A percentile compares a stretch with the other conserved stretches of the same genome.
phyloP scores from a whole-genome alignment of 257 asterid species.

The Solanum tarijense region DNA sequence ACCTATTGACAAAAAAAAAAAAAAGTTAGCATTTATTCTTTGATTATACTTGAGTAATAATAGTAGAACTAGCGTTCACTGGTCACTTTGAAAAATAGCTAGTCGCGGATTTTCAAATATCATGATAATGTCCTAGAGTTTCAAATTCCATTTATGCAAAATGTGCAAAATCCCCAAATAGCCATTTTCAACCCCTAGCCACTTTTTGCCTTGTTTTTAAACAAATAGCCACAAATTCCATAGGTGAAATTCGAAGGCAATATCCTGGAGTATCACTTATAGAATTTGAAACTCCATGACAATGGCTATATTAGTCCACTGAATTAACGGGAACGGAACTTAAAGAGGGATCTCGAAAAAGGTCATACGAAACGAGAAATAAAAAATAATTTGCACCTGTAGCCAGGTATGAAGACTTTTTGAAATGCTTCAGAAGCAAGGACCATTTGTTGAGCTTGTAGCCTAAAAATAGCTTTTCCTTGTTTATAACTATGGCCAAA shows the following conservation, averaged over 20 bases:
- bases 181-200: not conserved
- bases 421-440: slow-evolving; percentile 35
- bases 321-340: not conserved
- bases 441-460: slow-evolving; percentile 34
- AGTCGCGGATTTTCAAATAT: not conserved
- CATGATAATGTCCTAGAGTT: not conserved
- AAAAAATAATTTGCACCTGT: slow-evolving; percentile 15
- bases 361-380: not conserved
- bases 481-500: slow-evolving; percentile 33
- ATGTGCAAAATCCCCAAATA: not conserved
- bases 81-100: not conserved
- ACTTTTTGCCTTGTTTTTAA: not conserved
- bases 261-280: not conserved
- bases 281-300: not conserved
- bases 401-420: slow-evolving; percentile 35
- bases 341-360: not conserved
- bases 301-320: not conserved
- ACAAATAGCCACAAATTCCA: not conserved
- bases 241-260: not conserved
- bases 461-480: slow-evolving; percentile 30
- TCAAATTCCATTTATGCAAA: not conserved
- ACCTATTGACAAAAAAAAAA: not conserved
- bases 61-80: not conserved
- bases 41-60: not conserved
- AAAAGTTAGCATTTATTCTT: not conserved